Base-by-base conservation (phyloP, 345 rosid species). In the Hypericum androsaemum region DNA sequence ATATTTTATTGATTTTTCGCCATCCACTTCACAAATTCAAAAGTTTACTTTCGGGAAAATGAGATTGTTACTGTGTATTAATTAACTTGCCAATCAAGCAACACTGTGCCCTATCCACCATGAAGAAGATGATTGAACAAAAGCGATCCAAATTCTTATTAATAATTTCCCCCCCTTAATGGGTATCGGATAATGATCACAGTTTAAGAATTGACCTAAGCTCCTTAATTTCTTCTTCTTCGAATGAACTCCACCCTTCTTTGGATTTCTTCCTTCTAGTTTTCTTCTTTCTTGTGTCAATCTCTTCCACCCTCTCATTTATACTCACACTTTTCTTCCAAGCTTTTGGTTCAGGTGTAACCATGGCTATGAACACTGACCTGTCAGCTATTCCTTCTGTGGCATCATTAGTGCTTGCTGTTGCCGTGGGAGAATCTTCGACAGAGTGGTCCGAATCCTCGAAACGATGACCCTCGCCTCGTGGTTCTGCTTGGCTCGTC, bases 251-350 rank as follows among this genome's bases (percentile, higher is more conserved):
- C 58, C 41, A 6, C 48, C 51, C 67, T 35, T 69, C 78, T 0
- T 28, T 52, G 6, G 67, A 62, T 52, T 54, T 68, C 54, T 52
- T 67, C 65, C 55, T 63, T 14, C 13, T 64, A 17, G 59, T 60
- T 35, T 47, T 68, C 70, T 60, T 77, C 64, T 40, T 64, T 37
- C 65, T 58, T 10, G 52, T 16, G 5, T 41, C 60, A 36, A 79
- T 73, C 43, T 58, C 74, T 64, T 77, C 83, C 0, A 73, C 69
- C 38, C 53, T 71, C 0, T 73, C 78, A 65, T 73, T 70, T 51
- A 73, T 73, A 78, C 89, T 77, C 4, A 82, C 89, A 62, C 8
- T 28, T 64, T 69, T 82, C 72, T 66, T 73, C 43, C 73, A 50
- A 51, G 67, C 56, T 52, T 48, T 68, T 40, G 63, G 48, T 60